A percentile compares a stretch with the other conserved stretches of the same genome.
phyloP scores from a whole-genome alignment of 2,329 filamentous ascomycete species.

The Drechslerella dactyloides region DNA sequence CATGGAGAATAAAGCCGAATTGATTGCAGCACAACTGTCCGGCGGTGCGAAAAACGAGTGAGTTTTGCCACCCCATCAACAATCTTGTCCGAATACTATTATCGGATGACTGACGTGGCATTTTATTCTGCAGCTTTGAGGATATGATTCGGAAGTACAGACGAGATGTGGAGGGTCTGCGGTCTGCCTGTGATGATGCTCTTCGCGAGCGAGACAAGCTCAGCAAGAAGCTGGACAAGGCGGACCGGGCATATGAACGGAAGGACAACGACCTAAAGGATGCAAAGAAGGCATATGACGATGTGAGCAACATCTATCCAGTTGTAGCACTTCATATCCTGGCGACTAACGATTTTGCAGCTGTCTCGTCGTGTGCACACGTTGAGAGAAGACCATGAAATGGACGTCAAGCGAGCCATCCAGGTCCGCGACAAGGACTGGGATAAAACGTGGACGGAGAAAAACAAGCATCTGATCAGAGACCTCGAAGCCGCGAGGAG shows the following conservation, averaged over 20 bases:
- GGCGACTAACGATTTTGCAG: conserved; percentile 22
- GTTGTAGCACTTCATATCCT: not conserved
- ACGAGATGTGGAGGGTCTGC: conserved; percentile 40
- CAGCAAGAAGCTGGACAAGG: conserved; percentile 45
- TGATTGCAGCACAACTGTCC: conserved; percentile 34
- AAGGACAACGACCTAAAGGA: conserved; percentile 49
- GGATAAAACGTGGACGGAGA: conserved; percentile 51
- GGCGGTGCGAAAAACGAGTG: conserved; percentile 44
- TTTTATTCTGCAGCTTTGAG: conserved; percentile 29
- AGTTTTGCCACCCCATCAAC: conserved; percentile 5
- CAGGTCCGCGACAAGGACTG: conserved; percentile 48
- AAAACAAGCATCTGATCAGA: conserved; percentile 48
- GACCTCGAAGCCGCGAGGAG: conserved; percentile 47
- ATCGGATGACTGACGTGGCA: not conserved
- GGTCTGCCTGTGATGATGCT: conserved; percentile 37
- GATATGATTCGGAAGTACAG: conserved; percentile 40
- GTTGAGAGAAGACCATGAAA: conserved; percentile 44
- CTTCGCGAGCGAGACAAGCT: conserved; percentile 47
- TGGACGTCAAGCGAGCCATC: conserved; percentile 45
- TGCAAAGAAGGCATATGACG: conserved; percentile 44
- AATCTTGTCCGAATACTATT: not conserved
- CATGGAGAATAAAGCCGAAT: conserved; percentile 36
- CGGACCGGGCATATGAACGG: conserved; percentile 34
- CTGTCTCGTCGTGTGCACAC: conserved; percentile 36
- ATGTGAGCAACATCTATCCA: conserved; percentile 17